Conservation (phyloP, 23 red algal genomes). For the Gracilaria vermiculophylla region DNA sequence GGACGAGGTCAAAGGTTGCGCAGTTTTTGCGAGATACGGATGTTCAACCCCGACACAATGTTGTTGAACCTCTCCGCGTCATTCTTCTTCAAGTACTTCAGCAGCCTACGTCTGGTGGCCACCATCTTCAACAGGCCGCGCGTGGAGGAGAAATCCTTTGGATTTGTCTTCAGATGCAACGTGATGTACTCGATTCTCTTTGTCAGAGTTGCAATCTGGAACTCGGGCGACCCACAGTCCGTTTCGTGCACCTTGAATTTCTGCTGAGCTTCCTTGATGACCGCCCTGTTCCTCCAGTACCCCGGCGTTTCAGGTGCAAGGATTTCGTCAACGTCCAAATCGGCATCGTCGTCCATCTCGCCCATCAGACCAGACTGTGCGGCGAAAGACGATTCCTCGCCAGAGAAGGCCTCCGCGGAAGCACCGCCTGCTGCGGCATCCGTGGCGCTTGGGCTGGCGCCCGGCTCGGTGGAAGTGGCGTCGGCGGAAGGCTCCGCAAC, state of each 20-base stretch:
- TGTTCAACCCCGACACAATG: conserved; percentile 64
- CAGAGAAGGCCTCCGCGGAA: not conserved
- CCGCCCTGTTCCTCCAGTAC: not conserved
- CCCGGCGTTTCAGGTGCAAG: not conserved
- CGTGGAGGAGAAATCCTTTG: conserved; percentile 84
- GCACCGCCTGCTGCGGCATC: not conserved
- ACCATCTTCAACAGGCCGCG: conserved; percentile 85
- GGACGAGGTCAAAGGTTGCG: conserved; percentile 24
- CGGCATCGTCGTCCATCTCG: not conserved
- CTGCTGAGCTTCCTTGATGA: conserved; percentile 33
- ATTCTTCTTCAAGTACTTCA: conserved; percentile 66
- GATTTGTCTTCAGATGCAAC: conserved; percentile 79
- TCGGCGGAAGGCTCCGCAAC: not conserved
- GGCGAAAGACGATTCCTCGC: not conserved
- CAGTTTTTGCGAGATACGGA: conserved; percentile 74
- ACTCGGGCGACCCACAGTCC: conserved; percentile 93
- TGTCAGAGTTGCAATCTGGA: conserved; percentile 90
- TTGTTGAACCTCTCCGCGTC: conserved; percentile 50
- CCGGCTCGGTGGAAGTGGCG: not conserved
- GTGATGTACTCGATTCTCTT: conserved; percentile 84
- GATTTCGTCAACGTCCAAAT: conserved; percentile 1
- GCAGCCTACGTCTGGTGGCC: conserved; percentile 63
- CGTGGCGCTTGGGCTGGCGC: not conserved
- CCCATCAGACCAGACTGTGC: not conserved
- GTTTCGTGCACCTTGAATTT: conserved; percentile 74